Conservation (phyloP, 1,284 basidiomycete species). For the Lentinula novae-zelandiae region DNA sequence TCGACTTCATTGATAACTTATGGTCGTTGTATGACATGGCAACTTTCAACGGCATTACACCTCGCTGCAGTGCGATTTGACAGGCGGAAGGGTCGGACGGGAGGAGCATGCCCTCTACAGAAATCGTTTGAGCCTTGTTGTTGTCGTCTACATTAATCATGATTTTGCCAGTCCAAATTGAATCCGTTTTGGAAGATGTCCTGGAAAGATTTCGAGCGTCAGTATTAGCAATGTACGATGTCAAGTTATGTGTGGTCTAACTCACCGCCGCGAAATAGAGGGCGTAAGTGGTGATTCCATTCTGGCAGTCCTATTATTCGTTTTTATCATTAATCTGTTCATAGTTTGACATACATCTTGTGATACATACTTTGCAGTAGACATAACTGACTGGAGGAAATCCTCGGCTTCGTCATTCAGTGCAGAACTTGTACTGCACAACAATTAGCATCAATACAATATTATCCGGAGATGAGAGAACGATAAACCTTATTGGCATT, state of each 20-base stretch:
- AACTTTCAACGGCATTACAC: constrained; percentile 11
- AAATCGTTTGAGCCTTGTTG: neutral
- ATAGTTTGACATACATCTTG: too few species aligned
- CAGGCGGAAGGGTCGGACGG: neutral
- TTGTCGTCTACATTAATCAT: neutral
- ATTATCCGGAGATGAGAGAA: neutral
- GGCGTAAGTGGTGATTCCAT: neutral
- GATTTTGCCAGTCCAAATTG: neutral
- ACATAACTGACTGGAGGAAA: constrained; percentile 1
- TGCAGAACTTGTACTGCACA: neutral
- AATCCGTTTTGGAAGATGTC: neutral
- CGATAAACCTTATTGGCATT: neutral
- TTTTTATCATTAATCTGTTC: neutral
- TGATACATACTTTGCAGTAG: neutral
- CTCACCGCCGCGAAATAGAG: neutral
- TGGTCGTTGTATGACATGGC: constrained; percentile 8
- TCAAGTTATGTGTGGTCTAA: neutral
- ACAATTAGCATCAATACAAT: neutral
- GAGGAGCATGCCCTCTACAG: neutral
- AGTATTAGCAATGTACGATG: neutral
- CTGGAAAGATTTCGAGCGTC: neutral
- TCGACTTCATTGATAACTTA: neutral
- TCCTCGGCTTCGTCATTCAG: neutral
- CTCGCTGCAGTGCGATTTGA: neutral
- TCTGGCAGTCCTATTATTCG: neutral